Base-by-base conservation (phyloP, 345 rosid species). In the Lumnitzera racemosa region DNA sequence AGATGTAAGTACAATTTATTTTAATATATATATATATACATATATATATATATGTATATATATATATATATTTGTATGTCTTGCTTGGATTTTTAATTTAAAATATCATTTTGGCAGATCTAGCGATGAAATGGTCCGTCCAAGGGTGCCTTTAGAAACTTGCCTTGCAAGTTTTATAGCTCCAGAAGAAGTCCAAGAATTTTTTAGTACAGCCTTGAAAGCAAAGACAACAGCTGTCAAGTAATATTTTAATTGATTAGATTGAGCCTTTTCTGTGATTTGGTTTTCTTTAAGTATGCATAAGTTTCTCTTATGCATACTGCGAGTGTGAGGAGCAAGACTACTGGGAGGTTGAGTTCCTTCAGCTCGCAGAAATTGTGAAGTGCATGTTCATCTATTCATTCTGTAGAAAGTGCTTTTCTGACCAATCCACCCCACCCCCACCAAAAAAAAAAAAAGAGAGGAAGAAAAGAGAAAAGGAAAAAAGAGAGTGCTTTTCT, bases 141-240 rank as follows among this genome's bases (percentile, higher is more conserved):
- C 99, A 73, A 82, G 99, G 75, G 91, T 95, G 47, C 96, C 97
- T 70, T 73, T 90, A 69, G 89, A 86, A 78, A 94, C 99, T 72
- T 95, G 99, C 74, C 81, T 90, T 54, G 86, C 85, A 61, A 85
- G 69, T 70, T 90, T 86, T 77, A 79, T 90, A 66, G 85, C 91
- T 58, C 76, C 97, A 43, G 97, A 88, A 80, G 84, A 84, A 67
- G 80, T 95, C 67, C 80, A 73, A 46, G 94, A 84, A 51, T 95
- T 84, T 75, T 95, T 80, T 66, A 95, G 99, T 83, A 72, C 92
- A 66, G 97, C 96, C 56, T 79, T 90, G 81, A 86, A 78, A 71
- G 78, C 81, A 12, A 95, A 81, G 87, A 95, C 97, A 43, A 86
- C 95, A 57, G 96, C 94, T 27, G 56, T 80, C 76, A 90, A 88